A percentile compares a stretch with the other conserved stretches of the same genome.
phyloP scores from a whole-genome alignment of 805 yeast genomes.

The Yarrowia keelungensis region DNA sequence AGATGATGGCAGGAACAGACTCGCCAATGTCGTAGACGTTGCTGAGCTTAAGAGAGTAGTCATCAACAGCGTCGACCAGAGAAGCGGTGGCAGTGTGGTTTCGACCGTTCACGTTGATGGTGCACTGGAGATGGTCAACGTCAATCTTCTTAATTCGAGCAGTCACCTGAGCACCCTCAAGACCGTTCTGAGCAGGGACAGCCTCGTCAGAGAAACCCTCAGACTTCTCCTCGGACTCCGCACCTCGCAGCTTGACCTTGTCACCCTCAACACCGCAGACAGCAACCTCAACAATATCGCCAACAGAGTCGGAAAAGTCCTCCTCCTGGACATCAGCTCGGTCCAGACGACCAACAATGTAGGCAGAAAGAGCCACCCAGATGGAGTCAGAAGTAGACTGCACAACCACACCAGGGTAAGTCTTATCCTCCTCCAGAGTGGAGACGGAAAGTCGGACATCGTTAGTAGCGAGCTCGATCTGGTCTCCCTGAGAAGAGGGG shows the following conservation, averaged over 20 bases:
- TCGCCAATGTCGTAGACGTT: constrained; percentile 42
- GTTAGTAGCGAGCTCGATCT: constrained; percentile 33
- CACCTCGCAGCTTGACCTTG: constrained; percentile 36
- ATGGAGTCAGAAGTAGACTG: constrained; percentile 12
- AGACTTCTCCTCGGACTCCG: constrained; percentile 7
- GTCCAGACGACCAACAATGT: constrained; percentile 26
- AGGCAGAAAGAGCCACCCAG: constrained; percentile 33
- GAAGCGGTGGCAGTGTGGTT: constrained; percentile 45
- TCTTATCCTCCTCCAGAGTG: neutral
- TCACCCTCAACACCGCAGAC: constrained; percentile 33
- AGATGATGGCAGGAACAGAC: constrained; percentile 42
- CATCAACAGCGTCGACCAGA: constrained; percentile 44
- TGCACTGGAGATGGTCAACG: constrained; percentile 42
- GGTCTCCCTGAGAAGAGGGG: constrained; percentile 37
- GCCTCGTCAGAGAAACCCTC: constrained; percentile 29
- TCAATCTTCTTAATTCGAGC: constrained; percentile 18
- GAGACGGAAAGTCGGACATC: constrained; percentile 20
- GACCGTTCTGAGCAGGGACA: constrained; percentile 8
- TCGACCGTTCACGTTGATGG: constrained; percentile 40
- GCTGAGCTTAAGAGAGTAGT: constrained; percentile 41
- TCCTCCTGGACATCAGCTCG: constrained; percentile 27
- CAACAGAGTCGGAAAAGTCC: constrained; percentile 3
- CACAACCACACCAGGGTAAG: constrained; percentile 27
- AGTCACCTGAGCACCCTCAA: constrained; percentile 23
- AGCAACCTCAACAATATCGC: constrained; percentile 25